Evolutionary conservation across 2,329 filamentous ascomycete species (phyloP), one percentile per base, ranked within the genome.

Genomic region (Xylariaceae sp.): DNA sequence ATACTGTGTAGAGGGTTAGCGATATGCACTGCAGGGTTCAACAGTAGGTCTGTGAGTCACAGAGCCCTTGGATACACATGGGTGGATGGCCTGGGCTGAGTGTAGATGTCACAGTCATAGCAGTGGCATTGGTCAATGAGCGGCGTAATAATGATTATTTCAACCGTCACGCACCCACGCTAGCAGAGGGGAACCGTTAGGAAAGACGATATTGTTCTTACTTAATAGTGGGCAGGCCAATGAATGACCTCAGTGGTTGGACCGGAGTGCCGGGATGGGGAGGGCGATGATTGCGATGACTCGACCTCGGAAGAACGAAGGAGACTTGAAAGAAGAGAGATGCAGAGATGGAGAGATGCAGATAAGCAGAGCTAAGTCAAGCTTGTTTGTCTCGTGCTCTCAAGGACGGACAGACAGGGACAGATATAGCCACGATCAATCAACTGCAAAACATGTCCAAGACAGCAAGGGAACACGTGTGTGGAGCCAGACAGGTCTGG

Each of bases 21-120:
- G 60, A 60, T 67, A 67, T 67, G 64, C 67, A 70, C 60, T 62
- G 64, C 61, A 66, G 60, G 68, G 65, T 63, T 68, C 59, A 64
- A 61, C 53, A 5, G 23, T 30, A 64, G 62, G 62, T 61, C 60
- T 68, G 63, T 71, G 71, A 73, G 71, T 73, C 71, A 73, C 69
- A 67, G 61, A 68, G 62, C 63, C 64, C 66, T 65, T 59, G 61
- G 39, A 42, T 47, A 47, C 62, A 69, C 64, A 65, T 69, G 66
- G 69, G 61, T 55, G 37, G 53, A 56, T 67, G 63, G 66, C 66
- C 65, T 68, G 67, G 64, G 63, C 60, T 62, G 55, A 53, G 66
- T 55, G 48, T 39, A 61, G 59, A 69, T 62, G 64, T 67, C 64
- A 67, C 65, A 66, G 62, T 57, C 59, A 64, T 62, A 61, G 56